A percentile compares a stretch with the other conserved stretches of the same genome.
Evolutionary conservation across 2,329 filamentous ascomycete genomes (phyloP).

Genomic region (Ophiostoma novo-ulmi): DNA sequence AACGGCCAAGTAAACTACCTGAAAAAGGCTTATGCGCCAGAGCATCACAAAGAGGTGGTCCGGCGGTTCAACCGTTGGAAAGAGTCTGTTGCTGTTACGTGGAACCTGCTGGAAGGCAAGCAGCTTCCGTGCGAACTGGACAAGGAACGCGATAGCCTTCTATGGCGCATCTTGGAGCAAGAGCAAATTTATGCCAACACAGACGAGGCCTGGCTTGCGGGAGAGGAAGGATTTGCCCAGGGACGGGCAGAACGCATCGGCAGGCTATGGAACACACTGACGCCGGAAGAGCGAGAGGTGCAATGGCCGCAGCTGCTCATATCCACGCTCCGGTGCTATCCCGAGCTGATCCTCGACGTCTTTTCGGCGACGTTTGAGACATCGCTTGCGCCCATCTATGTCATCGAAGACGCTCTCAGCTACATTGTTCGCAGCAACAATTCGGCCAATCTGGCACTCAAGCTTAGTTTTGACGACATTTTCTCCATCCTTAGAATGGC

Average conservation of each 20-base stretch:
- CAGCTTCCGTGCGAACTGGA: slow-evolving; percentile 16
- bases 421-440: slow-evolving; percentile 29
- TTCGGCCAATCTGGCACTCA: slow-evolving; percentile 19
- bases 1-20: neutral
- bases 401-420: slow-evolving; percentile 36
- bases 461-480: neutral
- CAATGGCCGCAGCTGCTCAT: slow-evolving; percentile 37
- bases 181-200: slow-evolving; percentile 25
- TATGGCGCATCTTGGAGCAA: slow-evolving; percentile 18
- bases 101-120: slow-evolving; percentile 20
- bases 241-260: slow-evolving; percentile 33
- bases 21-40: neutral
- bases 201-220: neutral
- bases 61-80: slow-evolving; percentile 23
- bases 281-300: slow-evolving; percentile 29
- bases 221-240: neutral
- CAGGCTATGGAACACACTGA: slow-evolving; percentile 34
- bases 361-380: slow-evolving; percentile 39
- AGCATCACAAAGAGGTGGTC: slow-evolving; percentile 6
- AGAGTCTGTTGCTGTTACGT: slow-evolving; percentile 19
- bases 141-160: neutral
- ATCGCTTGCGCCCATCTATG: slow-evolving; percentile 35
- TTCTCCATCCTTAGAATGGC: slow-evolving; percentile 8
- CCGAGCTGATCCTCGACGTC: slow-evolving; percentile 34
- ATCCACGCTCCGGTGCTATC: slow-evolving; percentile 35